Evolutionary conservation across 371 early-diverging fungal genomes (phyloP), one percentile per base, ranked within the genome.

Genomic region (Zopfochytrium polystomum): DNA sequence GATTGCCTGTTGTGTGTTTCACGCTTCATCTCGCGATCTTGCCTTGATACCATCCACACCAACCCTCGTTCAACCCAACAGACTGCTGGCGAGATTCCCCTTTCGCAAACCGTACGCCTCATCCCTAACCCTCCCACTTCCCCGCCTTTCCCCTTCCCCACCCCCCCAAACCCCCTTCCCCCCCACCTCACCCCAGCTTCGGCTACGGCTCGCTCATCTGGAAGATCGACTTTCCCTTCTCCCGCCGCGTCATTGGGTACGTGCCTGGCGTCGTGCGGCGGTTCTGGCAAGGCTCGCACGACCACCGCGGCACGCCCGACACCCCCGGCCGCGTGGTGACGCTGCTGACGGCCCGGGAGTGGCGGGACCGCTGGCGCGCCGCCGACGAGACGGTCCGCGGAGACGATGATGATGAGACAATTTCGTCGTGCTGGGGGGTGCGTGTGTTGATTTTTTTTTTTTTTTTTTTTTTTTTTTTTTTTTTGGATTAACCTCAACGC

Each of bases 191-290:
- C n/a, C n/a, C n/a, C n/a, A n/a, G n/a, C n/a, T 93, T 92, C 72
- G 93, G 92, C n/a, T 93, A 93, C 72, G 93, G 93, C 34, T 87
- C 87, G 9, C 77, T 93, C 25, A 86, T 92, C 61, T 92, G 92
- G 91, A 90, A 90, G 29, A 80, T 84, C 4, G 84, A 75, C 59
- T 75, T 75, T 42, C 67, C 81, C 49, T 82, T 83, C 53, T 82
- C 82, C 48, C 23, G 31, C 13, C 46, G 63, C 18, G 53, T 68
- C 3, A 71, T 85, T 7, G 93, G 93, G 1, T 92, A 83, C 55
- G 88, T 94, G 38, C 83, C 82, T 32, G 87, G 87, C 48, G 86
- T 85, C 70, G 87, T 85, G 0, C 79, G 94, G 27, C 80, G 93
- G 18, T 95, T 95, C 71, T 93, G 92, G 87, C 94, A 95, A 80